Conservation (phyloP, 2,329 filamentous ascomycete species). For the Leptosphaerulina australis region DNA sequence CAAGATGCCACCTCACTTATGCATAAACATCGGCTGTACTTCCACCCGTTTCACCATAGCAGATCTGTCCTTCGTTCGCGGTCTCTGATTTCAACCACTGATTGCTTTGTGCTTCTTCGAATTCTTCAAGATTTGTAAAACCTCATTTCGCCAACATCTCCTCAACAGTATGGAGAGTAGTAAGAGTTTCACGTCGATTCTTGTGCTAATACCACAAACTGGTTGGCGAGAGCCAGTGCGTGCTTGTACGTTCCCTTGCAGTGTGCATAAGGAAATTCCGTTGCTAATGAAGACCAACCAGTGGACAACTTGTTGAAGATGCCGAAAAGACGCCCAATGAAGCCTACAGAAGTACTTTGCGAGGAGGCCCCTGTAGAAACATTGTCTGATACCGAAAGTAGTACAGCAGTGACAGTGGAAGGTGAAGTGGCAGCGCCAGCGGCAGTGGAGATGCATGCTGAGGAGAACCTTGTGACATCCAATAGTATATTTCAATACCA, state of each 20-base stretch:
- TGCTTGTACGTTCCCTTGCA: background rate
- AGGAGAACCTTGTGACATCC: background rate
- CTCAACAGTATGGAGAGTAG: background rate
- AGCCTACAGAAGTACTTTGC: background rate
- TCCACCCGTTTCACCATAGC: background rate
- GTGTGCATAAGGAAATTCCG: too few species aligned
- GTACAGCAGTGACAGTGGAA: too few species aligned
- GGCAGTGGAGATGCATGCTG: background rate
- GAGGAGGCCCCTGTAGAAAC: background rate
- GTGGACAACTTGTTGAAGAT: background rate
- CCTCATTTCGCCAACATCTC: background rate
- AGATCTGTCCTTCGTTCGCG: background rate
- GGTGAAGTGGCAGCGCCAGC: background rate
- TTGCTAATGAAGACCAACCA: background rate
- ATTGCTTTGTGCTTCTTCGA: background rate
- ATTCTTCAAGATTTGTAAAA: too few species aligned
- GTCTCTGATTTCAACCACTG: background rate
- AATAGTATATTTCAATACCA: background rate
- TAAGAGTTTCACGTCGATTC: background rate
- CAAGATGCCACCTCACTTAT: slow-evolving; percentile 2
- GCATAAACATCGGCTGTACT: background rate
- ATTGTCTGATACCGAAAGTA: too few species aligned
- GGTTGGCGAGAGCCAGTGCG: slow-evolving; percentile 7
- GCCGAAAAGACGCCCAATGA: background rate
- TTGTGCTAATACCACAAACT: background rate